Percentiles rank a stretch among this genome's conserved stretches.
phyloP scores from a whole-genome alignment of 805 yeast species.

The Candida rishiriensis region DNA sequence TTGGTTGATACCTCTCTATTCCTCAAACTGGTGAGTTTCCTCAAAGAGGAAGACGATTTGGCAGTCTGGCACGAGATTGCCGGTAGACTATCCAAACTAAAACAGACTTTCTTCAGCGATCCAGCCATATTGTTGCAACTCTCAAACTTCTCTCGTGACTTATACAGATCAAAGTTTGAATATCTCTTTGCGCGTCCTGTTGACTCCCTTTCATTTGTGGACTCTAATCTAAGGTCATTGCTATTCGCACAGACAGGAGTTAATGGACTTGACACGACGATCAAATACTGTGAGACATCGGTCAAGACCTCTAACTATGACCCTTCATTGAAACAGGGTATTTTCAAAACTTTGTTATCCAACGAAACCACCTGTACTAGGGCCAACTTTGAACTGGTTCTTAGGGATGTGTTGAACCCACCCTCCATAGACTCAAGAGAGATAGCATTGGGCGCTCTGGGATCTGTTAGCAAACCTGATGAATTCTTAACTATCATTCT shows the following conservation, averaged over 20 bases:
- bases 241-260: slow-evolving; percentile 39
- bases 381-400: slow-evolving; percentile 35
- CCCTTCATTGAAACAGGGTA: slow-evolving; percentile 41
- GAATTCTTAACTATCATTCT: slow-evolving; percentile 35
- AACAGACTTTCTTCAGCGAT: slow-evolving; percentile 34
- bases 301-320: slow-evolving; percentile 10
- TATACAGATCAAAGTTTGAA: slow-evolving; percentile 31
- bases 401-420: slow-evolving; percentile 47
- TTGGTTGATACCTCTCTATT: slow-evolving; percentile 37
- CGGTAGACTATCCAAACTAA: slow-evolving; percentile 34
- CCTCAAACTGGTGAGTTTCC: slow-evolving; percentile 36
- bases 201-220: slow-evolving; percentile 18
- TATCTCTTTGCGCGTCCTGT: slow-evolving; percentile 14
- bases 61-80: slow-evolving; percentile 55
- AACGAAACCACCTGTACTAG: slow-evolving; percentile 31
- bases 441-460: slow-evolving; percentile 52
- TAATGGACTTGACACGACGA: slow-evolving; percentile 34
- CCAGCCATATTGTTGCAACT: slow-evolving; percentile 26
- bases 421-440: slow-evolving; percentile 55
- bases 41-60: slow-evolving; percentile 34
- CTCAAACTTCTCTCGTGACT: slow-evolving; percentile 27
- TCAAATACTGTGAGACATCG: slow-evolving; percentile 15
- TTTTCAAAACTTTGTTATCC: slow-evolving; percentile 39
- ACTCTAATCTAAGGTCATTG: slow-evolving; percentile 32
- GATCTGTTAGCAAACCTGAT: slow-evolving; percentile 36